Evolutionary conservation across 768 basidiomycete genomes (phyloP), one percentile per base, ranked within the genome.

Genomic region (Suillus tomentosus): DNA sequence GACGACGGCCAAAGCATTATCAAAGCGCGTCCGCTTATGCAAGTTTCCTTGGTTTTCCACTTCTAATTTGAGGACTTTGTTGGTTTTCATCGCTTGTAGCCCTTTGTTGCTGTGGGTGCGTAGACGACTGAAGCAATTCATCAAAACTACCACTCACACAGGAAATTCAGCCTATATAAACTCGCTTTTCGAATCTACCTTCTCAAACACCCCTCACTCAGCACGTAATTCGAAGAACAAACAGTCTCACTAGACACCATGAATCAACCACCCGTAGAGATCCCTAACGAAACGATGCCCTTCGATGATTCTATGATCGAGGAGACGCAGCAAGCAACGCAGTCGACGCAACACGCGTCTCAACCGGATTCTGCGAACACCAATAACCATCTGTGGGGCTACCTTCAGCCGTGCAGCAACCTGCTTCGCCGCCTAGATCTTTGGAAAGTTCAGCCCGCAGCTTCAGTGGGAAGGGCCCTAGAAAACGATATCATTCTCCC

Each of bases 321-420:
- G 39, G 74, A 74, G 42, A 79, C 78, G 0, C 78, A 80, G 53
- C 75, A 80, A 39, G 79, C 80, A 5, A 80, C 80, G 1, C 76
- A 78, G 61, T 74, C 77, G 17, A 81, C 81, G 0, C 79, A 82
- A 61, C 61, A 69, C 31, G 70, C 78, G 19, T 79, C 79, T 22
- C 75, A 77, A 60, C 62, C 65, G 13, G 27, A 55, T 47, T 31
- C 39, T 62, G 13, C 34, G 31, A 71, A 70, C 22, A 53, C 62
- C 61, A 73, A 76, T 37, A 22, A 63, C 7, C 75, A 82, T 58
- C 84, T 91, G 62, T 92, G 89, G 89, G 90, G 89, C 14, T 89
- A 82, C 67, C 82, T 92, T 59, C 84, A 87, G 53, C 90, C 91
- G 6, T 89, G 87, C 70, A 85, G 79, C 68, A 67, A 78, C 31